phyloP scores from a whole-genome alignment of 2,329 filamentous ascomycete species.

The Triangularia setosa region DNA sequence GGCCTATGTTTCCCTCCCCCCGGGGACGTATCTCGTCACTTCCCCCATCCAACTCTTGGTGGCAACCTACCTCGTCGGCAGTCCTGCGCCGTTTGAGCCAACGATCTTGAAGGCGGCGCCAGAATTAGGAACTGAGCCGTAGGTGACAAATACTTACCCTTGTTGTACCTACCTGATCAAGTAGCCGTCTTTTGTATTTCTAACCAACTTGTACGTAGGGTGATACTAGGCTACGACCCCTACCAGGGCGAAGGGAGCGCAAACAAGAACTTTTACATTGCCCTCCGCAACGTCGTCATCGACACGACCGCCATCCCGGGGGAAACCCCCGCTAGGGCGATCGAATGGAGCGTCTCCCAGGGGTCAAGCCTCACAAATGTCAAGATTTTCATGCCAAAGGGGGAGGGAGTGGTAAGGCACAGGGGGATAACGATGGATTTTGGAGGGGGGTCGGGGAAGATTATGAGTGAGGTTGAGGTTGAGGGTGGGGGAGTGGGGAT shows the following conservation, averaged over 20 bases:
- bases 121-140: too few relatives aligned
- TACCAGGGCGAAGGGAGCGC: slow-evolving; percentile 26
- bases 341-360: slow-evolving; percentile 34
- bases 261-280: slow-evolving; percentile 36
- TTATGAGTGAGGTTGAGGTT: neutral
- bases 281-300: slow-evolving; percentile 31
- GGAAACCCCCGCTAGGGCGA: slow-evolving; percentile 21
- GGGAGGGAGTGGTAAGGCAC: slow-evolving; percentile 33
- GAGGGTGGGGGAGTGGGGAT: slow-evolving; percentile 35
- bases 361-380: slow-evolving; percentile 31
- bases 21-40: slow-evolving; percentile 31
- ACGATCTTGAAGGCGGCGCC: slow-evolving; percentile 26
- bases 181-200: slow-evolving; percentile 40
- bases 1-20: slow-evolving; percentile 31
- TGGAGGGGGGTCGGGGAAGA: slow-evolving; percentile 36
- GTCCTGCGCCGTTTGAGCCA: slow-evolving; percentile 27
- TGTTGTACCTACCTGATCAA: too few relatives aligned
- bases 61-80: slow-evolving; percentile 32
- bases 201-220: slow-evolving; percentile 35
- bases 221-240: neutral
- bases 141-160: too few relatives aligned
- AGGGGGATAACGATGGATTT: slow-evolving; percentile 35
- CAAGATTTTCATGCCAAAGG: slow-evolving; percentile 33
- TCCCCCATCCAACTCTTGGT: slow-evolving; percentile 31
- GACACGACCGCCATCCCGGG: slow-evolving; percentile 27